Percentiles rank a stretch among this genome's conserved stretches.
Conservation (phyloP, 176 grass and related monocot species). For the Paspalum vaginatum region DNA sequence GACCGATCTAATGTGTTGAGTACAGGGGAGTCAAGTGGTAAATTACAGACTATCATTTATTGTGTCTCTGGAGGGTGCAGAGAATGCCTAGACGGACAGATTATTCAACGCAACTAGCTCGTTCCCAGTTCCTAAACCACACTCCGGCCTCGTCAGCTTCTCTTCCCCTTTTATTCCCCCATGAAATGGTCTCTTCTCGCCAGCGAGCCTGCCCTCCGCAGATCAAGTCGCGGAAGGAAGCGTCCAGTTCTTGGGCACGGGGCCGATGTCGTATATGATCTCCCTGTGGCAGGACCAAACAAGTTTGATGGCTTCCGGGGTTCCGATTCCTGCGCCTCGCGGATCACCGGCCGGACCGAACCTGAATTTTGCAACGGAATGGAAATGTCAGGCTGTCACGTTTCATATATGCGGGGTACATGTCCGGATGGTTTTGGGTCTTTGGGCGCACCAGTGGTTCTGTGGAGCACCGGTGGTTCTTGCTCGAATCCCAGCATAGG, state of each 20-base stretch:
- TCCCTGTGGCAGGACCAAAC: constrained; percentile 99
- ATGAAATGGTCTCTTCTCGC: background rate
- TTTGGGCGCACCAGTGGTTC: constrained; percentile 88
- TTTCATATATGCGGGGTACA: background rate
- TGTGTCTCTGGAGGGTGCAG: constrained; percentile 6
- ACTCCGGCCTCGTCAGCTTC: background rate
- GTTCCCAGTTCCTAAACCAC: background rate
- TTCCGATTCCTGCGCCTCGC: constrained; percentile 90
- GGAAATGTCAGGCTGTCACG: background rate
- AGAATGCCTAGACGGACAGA: constrained; percentile 27
- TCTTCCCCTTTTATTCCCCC: constrained; percentile 31
- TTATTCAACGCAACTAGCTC: background rate
- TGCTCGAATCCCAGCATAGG: constrained; percentile 90
- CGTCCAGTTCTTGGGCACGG: constrained; percentile 62
- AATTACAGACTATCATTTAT: background rate
- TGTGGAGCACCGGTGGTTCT: constrained; percentile 98
- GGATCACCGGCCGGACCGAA: constrained; percentile 96
- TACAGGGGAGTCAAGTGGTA: too few species aligned
- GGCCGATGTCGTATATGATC: constrained; percentile 82
- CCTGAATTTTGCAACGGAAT: constrained; percentile 42
- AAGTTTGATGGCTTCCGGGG: constrained; percentile 91
- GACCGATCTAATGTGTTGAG: too few species aligned
- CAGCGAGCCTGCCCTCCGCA: background rate
- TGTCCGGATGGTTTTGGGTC: background rate
- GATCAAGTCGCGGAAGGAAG: constrained; percentile 57